Evolutionary conservation across 495 filamentous ascomycete genomes (phyloP).

Genomic region (Penicillium daleae): DNA sequence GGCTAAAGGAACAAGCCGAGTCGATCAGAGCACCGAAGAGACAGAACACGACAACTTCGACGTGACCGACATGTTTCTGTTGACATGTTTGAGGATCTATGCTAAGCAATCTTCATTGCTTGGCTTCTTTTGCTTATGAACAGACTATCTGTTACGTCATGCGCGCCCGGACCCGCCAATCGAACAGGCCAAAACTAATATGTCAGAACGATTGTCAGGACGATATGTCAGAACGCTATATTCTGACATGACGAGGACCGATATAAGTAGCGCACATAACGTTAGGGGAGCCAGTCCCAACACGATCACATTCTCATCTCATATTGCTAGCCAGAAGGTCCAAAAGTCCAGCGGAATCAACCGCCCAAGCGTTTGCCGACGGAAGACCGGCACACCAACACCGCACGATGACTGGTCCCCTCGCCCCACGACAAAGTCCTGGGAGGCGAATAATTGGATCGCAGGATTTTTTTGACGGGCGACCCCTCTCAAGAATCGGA

Average conservation of each 20-base stretch:
- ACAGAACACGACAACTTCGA: background rate
- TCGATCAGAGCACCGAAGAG: slow-evolving; percentile 11
- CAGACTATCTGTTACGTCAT: too few relatives aligned
- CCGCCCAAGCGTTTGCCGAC: slow-evolving; percentile 26
- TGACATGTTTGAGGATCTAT: background rate
- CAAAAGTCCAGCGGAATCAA: slow-evolving; percentile 8
- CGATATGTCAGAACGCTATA: too few relatives aligned
- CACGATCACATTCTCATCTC: too few relatives aligned
- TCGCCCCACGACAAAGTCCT: slow-evolving; percentile 12
- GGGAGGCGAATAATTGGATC: slow-evolving; percentile 1
- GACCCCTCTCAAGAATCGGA: slow-evolving; percentile 18
- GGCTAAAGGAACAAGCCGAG: slow-evolving; percentile 16
- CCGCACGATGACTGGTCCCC: slow-evolving; percentile 27
- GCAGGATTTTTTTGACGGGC: background rate
- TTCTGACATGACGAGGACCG: too few relatives aligned
- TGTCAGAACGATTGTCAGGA: too few relatives aligned
- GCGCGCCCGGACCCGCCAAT: too few relatives aligned
- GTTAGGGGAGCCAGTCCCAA: too few relatives aligned
- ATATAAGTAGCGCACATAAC: too few relatives aligned
- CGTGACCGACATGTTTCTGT: background rate
- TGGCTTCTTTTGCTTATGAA: too few relatives aligned
- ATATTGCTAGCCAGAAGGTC: background rate
- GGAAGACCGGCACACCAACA: slow-evolving; percentile 27
- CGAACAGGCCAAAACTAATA: too few relatives aligned
- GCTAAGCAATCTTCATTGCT: too few relatives aligned